These are phyloP conservation scores for Amanita molliuscula DNA, from an alignment of 768 basidiomycete genomes.

Conservation along the genomic window DNA sequence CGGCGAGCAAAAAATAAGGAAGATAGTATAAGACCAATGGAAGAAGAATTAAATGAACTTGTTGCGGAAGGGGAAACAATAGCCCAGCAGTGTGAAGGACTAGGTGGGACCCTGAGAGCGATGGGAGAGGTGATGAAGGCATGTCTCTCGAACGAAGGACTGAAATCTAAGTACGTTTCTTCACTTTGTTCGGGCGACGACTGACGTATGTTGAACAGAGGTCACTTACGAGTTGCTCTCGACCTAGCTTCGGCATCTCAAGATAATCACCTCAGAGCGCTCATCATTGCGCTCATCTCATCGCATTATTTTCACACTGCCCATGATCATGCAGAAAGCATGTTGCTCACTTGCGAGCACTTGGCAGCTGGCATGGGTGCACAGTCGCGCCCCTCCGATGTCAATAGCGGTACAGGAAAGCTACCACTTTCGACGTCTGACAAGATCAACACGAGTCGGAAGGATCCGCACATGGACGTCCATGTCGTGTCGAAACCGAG, in stretches of 20 bases:
- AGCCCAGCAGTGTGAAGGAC: slow-evolving; percentile 31
- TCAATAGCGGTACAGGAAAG: background rate
- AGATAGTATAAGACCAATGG: background rate
- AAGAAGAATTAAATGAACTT: slow-evolving; percentile 19
- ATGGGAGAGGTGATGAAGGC: slow-evolving; percentile 48
- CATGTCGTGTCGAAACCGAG: background rate
- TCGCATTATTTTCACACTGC: slow-evolving; percentile 67
- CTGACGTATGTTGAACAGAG: slow-evolving; percentile 21
- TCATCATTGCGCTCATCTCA: slow-evolving; percentile 57
- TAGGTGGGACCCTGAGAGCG: slow-evolving; percentile 45
- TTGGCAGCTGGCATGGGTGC: slow-evolving; percentile 65
- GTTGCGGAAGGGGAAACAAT: slow-evolving; percentile 25
- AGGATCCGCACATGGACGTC: slow-evolving; percentile 5
- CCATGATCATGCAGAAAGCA: slow-evolving; percentile 53
- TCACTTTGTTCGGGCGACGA: background rate
- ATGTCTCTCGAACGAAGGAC: slow-evolving; percentile 41
- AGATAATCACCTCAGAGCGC: slow-evolving; percentile 66
- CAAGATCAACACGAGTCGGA: slow-evolving; percentile 7
- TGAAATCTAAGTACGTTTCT: slow-evolving; percentile 48
- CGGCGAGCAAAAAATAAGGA: background rate
- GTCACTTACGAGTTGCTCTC: slow-evolving; percentile 50
- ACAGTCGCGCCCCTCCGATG: slow-evolving; percentile 16
- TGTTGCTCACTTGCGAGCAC: slow-evolving; percentile 59
- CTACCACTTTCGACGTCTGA: slow-evolving; percentile 6
- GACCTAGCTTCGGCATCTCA: slow-evolving; percentile 43